phyloP scores from a whole-genome alignment of 352 stramenopile genomes.

The Phytophthora citricola region DNA sequence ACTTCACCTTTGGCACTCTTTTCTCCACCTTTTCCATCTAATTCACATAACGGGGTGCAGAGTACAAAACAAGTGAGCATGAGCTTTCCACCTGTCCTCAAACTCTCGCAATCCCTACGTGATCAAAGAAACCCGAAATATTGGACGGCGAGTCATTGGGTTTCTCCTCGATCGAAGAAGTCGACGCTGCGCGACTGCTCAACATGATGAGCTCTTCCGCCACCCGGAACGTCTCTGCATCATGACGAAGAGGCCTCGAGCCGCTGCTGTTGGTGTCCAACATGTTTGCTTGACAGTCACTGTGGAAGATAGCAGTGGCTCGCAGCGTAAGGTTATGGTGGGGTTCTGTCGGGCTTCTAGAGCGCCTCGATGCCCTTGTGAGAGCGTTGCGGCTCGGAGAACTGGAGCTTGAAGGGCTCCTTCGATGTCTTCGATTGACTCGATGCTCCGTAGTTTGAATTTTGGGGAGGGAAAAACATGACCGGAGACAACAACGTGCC shows the following conservation, averaged over 20 bases:
- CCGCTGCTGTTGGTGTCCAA: constrained; percentile 32
- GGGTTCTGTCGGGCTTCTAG: constrained; percentile 2
- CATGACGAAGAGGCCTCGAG: constrained; percentile 37
- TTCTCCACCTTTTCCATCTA: constrained; percentile 10
- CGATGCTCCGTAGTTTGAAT: constrained; percentile 43
- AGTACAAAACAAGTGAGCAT: background rate
- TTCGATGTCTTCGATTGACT: constrained; percentile 50
- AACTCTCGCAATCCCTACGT: constrained; percentile 17
- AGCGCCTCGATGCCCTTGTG: background rate
- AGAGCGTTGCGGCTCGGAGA: background rate
- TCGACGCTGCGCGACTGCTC: constrained; percentile 37
- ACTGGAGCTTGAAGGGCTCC: constrained; percentile 45
- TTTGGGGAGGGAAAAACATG: constrained; percentile 21
- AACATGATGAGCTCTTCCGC: constrained; percentile 82
- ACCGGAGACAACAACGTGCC: constrained; percentile 5
- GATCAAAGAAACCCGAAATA: constrained; percentile 45
- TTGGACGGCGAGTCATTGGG: constrained; percentile 39
- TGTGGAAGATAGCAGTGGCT: background rate
- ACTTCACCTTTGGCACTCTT: constrained; percentile 17
- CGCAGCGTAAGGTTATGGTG: background rate
- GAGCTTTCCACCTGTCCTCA: background rate
- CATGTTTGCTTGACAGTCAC: constrained; percentile 21
- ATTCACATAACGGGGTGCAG: background rate
- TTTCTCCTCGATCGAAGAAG: constrained; percentile 15
- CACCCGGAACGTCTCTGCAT: constrained; percentile 79